Evolutionary conservation across 371 early-diverging fungal species (phyloP), one percentile per base, ranked within the genome.

Genomic region (Zancudomyces culisetae): DNA sequence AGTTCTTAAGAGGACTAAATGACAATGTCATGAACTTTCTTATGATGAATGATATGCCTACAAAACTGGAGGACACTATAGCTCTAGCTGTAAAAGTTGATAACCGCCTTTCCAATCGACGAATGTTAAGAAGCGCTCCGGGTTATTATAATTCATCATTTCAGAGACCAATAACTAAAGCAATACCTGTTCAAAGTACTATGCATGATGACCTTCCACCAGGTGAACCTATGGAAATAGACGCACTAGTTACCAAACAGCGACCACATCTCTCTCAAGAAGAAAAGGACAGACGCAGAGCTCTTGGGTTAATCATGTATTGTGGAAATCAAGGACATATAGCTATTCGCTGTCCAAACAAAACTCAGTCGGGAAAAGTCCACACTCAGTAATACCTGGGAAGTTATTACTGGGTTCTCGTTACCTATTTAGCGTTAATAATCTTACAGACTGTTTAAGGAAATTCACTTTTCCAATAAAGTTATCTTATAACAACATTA

Each of bases 391-490:
- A 43, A 24, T 43, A 4, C n/a, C 22, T n/a, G 4, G 45, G 45
- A 43, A 43, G 45, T 24, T 43, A 43, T 24, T 43, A 43, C 45
- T 43, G 45, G 45, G 45, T 22, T 43, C 20, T 43, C 20, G 24
- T 10, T n/a, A 22, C 26, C 26, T 22, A 22, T 22, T 22, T 8
- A 43, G 24, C 22, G 20, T 43, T 22, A 22, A 24, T n/a, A 12
- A 43, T n/a, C n/a, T n/a, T 43, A 43, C 22, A 22, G 45, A 22
- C n/a, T 43, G 22, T 43, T 22, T 43, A 12, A 43, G 24, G 20
- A 43, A 43, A 24, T 43, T 43, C 26, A 20, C 26, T 43, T 43
- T 43, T n/a, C 26, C 45, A 43, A 43, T 43, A 43, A 43, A 43
- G 24, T 10, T 43, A n/a, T 10, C 8, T n/a, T n/a, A 20, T 22